Percentiles rank a stretch among this genome's conserved stretches.
These are phyloP conservation scores for Triticum monococcum DNA, from an alignment of 176 grass and related monocot genomes.

Conservation along the genomic window DNA sequence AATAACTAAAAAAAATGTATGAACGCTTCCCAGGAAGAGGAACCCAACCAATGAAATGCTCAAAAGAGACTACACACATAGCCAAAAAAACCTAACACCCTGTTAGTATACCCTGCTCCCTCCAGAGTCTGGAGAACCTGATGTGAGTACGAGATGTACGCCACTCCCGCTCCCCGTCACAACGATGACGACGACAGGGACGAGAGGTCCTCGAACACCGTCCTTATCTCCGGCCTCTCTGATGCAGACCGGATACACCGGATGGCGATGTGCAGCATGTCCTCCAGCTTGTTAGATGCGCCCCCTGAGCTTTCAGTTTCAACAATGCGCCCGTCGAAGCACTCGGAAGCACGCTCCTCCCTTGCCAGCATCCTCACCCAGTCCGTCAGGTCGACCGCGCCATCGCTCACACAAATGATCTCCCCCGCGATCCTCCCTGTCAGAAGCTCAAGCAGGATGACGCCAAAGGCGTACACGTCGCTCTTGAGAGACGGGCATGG, in stretches of 20 bases:
- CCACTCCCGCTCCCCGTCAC: background rate
- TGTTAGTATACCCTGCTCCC: slow-evolving; percentile 43
- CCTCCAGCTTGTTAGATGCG: slow-evolving; percentile 40
- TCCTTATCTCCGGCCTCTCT: slow-evolving; percentile 76
- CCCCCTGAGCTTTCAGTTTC: slow-evolving; percentile 30
- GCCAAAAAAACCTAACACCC: slow-evolving; percentile 49
- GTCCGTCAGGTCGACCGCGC: slow-evolving; percentile 81
- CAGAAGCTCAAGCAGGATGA: slow-evolving; percentile 80
- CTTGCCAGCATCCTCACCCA: slow-evolving; percentile 77
- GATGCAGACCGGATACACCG: slow-evolving; percentile 74
- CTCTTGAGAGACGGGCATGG: slow-evolving; percentile 87
- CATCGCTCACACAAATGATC: slow-evolving; percentile 63
- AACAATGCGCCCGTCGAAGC: slow-evolving; percentile 56
- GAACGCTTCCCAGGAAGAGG: slow-evolving; percentile 25
- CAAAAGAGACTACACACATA: slow-evolving; percentile 30
- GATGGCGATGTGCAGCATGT: slow-evolving; percentile 64
- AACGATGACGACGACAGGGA: slow-evolving; percentile 26
- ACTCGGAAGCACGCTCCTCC: slow-evolving; percentile 65
- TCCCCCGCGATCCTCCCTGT: slow-evolving; percentile 78
- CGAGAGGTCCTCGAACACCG: slow-evolving; percentile 78
- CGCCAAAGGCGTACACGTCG: slow-evolving; percentile 87
- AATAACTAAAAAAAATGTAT: slow-evolving; percentile 42
- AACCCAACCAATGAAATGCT: slow-evolving; percentile 42
- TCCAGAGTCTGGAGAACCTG: slow-evolving; percentile 11
- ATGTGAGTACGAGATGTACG: slow-evolving; percentile 69